Evolutionary conservation across 2,329 filamentous ascomycete genomes (phyloP).

Genomic region (Aureobasidium sp.): DNA sequence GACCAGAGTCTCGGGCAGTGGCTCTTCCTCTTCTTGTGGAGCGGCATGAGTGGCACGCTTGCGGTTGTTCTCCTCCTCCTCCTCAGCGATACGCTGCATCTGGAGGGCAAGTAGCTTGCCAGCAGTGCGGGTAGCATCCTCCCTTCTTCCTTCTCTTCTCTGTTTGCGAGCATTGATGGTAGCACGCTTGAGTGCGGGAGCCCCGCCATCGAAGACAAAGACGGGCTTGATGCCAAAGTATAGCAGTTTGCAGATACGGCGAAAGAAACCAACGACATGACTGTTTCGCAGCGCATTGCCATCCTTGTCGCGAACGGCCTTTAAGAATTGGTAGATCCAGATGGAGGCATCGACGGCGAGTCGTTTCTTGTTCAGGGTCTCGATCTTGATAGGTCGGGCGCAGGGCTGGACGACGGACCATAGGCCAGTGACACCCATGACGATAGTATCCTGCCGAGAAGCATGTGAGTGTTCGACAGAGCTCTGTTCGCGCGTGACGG

Average conservation of each 20-base stretch:
- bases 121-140: slow-evolving; percentile 87
- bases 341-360: slow-evolving; percentile 97
- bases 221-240: slow-evolving; percentile 96
- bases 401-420: slow-evolving; percentile 96
- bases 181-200: slow-evolving; percentile 80
- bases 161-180: slow-evolving; percentile 74
- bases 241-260: slow-evolving; percentile 92
- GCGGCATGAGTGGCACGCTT: slow-evolving; percentile 33
- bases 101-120: slow-evolving; percentile 87
- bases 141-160: slow-evolving; percentile 75
- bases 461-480: slow-evolving; percentile 1
- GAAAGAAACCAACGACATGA: slow-evolving; percentile 95
- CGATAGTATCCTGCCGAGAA: background rate
- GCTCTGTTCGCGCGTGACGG: background rate
- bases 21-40: slow-evolving; percentile 51
- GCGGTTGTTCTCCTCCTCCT: slow-evolving; percentile 69
- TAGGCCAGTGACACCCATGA: slow-evolving; percentile 95
- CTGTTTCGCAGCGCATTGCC: slow-evolving; percentile 93
- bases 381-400: slow-evolving; percentile 89
- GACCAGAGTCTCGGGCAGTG: slow-evolving; percentile 63
- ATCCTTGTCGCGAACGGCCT: slow-evolving; percentile 97
- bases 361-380: slow-evolving; percentile 90
- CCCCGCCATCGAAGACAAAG: slow-evolving; percentile 96
- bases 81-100: slow-evolving; percentile 83
- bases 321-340: slow-evolving; percentile 99